These are phyloP conservation scores for Bjerkandera adusta DNA, from an alignment of 1,284 basidiomycete species.

Conservation along the genomic window DNA sequence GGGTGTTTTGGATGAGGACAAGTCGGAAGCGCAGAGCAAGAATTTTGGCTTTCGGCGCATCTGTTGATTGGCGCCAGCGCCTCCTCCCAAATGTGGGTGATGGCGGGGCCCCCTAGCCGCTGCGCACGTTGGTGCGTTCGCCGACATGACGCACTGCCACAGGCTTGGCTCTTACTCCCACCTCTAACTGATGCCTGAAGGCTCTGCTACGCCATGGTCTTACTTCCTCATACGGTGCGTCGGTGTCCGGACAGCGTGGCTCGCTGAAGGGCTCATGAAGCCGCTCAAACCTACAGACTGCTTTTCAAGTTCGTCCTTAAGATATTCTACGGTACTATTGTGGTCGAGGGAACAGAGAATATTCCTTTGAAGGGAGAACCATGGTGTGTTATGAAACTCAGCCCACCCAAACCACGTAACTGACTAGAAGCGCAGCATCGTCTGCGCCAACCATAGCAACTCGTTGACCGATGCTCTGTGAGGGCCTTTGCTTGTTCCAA, in stretches of 20 bases:
- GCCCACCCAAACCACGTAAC: slow-evolving; percentile 15
- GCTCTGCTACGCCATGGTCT: slow-evolving; percentile 62
- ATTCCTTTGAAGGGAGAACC: slow-evolving; percentile 71
- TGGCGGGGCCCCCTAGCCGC: slow-evolving; percentile 2
- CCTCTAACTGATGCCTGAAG: slow-evolving; percentile 32
- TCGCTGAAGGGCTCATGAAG: too few species aligned
- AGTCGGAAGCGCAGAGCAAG: neutral
- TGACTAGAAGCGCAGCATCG: slow-evolving; percentile 39
- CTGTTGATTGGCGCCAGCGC: neutral
- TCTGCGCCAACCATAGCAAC: slow-evolving; percentile 83
- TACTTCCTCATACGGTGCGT: slow-evolving; percentile 61
- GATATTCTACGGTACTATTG: slow-evolving; percentile 85
- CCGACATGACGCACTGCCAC: neutral
- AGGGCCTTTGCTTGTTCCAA: slow-evolving; percentile 23
- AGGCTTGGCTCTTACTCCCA: neutral
- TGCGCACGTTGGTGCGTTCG: neutral
- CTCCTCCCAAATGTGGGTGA: neutral
- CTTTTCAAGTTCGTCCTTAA: slow-evolving; percentile 79
- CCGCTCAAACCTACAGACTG: slow-evolving; percentile 48
- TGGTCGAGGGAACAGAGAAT: slow-evolving; percentile 74
- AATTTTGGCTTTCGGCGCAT: neutral
- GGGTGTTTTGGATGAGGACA: slow-evolving; percentile 2
- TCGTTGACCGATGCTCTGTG: slow-evolving; percentile 84
- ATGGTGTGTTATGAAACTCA: slow-evolving; percentile 46
- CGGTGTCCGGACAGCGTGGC: too few species aligned